phyloP scores from a whole-genome alignment of 257 asterid genomes.

The Prunella vulgaris region DNA sequence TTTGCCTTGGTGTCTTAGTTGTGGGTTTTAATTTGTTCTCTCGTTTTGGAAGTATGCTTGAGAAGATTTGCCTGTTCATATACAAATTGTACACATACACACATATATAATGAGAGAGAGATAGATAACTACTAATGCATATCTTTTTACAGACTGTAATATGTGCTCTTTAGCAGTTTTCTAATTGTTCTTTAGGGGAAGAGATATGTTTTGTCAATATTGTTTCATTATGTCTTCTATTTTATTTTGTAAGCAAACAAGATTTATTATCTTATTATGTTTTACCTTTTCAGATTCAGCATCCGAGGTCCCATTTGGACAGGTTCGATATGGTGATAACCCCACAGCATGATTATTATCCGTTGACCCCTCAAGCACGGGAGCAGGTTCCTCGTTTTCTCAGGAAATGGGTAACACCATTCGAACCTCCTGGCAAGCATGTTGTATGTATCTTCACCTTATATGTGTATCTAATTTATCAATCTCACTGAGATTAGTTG shows the following conservation, averaged over 20 bases:
- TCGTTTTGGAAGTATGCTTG: not conserved
- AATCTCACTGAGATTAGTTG: not conserved
- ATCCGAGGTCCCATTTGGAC: slow-evolving; percentile 85
- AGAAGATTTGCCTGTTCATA: not conserved
- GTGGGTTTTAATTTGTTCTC: not conserved
- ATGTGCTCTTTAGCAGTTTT: not conserved
- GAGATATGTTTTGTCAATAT: not conserved
- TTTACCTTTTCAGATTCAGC: slow-evolving; percentile 77
- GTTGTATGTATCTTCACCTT: slow-evolving; percentile 51
- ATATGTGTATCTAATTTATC: slow-evolving; percentile 2
- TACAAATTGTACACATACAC: not conserved
- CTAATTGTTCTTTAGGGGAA: not conserved
- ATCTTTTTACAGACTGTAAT: not conserved
- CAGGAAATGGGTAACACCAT: slow-evolving; percentile 86
- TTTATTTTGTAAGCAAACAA: not conserved
- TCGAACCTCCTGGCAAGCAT: slow-evolving; percentile 65
- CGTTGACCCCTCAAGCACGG: slow-evolving; percentile 70
- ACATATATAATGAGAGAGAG: not conserved
- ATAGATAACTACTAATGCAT: not conserved
- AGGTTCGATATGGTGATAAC: slow-evolving; percentile 93
- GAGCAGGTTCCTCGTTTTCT: slow-evolving; percentile 85
- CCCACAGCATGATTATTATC: slow-evolving; percentile 86
- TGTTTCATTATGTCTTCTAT: slow-evolving; percentile 2
- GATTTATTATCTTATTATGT: slow-evolving; percentile 11
- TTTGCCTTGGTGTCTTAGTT: not conserved